phyloP scores from a whole-genome alignment of 2,329 filamentous ascomycete genomes.

The Trichoderma pleuroti region DNA sequence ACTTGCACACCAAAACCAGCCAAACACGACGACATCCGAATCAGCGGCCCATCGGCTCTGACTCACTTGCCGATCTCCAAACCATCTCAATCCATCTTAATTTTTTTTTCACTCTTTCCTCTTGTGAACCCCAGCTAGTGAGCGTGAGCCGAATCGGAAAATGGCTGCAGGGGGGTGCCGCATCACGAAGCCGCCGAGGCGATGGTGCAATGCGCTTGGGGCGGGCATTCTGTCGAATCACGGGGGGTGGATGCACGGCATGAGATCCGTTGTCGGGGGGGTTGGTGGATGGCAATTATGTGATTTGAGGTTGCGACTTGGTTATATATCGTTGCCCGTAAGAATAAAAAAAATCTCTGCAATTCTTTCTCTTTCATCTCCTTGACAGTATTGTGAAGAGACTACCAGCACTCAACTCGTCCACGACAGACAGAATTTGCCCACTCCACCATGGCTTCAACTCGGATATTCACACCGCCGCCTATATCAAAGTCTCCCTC shows the following conservation, averaged over 20 bases:
- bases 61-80: not conserved
- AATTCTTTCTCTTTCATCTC: not conserved
- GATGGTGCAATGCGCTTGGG: constrained; percentile 14
- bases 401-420: not conserved
- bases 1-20: not conserved
- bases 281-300: not conserved
- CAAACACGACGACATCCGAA: not conserved
- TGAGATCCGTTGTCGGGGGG: not conserved
- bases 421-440: not conserved
- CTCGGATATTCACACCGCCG: not conserved
- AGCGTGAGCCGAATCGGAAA: not conserved
- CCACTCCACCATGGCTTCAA: not conserved
- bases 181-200: constrained; percentile 9
- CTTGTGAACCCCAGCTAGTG: not conserved
- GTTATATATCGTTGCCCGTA: not conserved
- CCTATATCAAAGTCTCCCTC: not conserved
- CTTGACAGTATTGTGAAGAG: not conserved
- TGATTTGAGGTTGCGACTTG: not conserved
- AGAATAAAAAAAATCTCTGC: not conserved
- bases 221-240: not conserved
- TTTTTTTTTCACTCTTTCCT: not conserved
- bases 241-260: not conserved
- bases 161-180: not conserved
- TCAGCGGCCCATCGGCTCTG: constrained; percentile 3
- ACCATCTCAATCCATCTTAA: not conserved